phyloP scores from a whole-genome alignment of 352 stramenopile species.

The Pythium guiyangense region DNA sequence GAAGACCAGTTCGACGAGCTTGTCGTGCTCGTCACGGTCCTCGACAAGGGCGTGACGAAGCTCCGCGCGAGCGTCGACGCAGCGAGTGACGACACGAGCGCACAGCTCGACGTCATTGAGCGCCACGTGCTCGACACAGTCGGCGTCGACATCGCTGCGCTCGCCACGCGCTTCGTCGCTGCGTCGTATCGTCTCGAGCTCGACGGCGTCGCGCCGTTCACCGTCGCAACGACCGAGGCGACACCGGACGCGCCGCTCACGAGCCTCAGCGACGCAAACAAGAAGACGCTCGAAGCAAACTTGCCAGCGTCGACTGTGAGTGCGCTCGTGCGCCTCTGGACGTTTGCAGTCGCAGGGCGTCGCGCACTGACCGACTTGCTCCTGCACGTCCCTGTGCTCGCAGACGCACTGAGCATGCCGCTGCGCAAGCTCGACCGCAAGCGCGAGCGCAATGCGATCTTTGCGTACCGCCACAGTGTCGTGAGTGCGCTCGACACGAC shows the following conservation, averaged over 20 bases:
- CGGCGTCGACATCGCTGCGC: slow-evolving; percentile 42
- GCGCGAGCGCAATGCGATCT: slow-evolving; percentile 73
- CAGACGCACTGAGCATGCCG: slow-evolving; percentile 65
- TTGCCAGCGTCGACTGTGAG: slow-evolving; percentile 43
- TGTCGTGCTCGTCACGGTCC: slow-evolving; percentile 35
- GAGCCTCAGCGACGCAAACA: slow-evolving; percentile 55
- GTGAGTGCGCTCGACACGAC: slow-evolving; percentile 38
- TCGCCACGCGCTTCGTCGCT: slow-evolving; percentile 64
- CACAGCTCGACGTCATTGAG: slow-evolving; percentile 50
- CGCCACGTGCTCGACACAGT: slow-evolving; percentile 44
- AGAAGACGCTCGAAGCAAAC: slow-evolving; percentile 54
- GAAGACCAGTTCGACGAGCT: slow-evolving; percentile 75
- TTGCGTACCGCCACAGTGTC: slow-evolving; percentile 47
- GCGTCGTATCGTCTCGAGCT: slow-evolving; percentile 59
- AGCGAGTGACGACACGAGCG: slow-evolving; percentile 30
- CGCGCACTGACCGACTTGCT: slow-evolving; percentile 62
- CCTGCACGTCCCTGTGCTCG: slow-evolving; percentile 46
- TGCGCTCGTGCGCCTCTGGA: slow-evolving; percentile 63
- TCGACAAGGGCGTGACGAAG: slow-evolving; percentile 73
- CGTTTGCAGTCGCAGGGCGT: slow-evolving; percentile 50
- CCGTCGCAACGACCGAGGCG: slow-evolving; percentile 2
- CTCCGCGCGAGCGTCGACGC: slow-evolving; percentile 51
- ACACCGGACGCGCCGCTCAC: slow-evolving; percentile 15
- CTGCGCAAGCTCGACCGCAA: slow-evolving; percentile 79
- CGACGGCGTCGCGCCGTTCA: slow-evolving; percentile 37